Evolutionary conservation across 2,329 filamentous ascomycete species (phyloP).

Genomic region (Fusarium fracticaudum): DNA sequence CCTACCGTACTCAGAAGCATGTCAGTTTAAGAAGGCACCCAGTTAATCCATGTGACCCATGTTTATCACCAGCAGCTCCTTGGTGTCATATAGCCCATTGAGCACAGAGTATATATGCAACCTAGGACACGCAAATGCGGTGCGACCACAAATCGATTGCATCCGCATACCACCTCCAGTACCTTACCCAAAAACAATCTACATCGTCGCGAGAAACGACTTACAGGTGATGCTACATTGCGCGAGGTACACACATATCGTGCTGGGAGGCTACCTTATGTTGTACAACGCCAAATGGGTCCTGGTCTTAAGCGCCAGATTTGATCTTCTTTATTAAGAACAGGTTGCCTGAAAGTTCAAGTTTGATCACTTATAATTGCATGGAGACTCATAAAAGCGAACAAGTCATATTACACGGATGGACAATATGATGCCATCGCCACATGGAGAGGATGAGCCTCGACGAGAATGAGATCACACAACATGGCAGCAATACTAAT

Average conservation of each 20-base stretch:
- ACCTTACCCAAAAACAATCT: background rate
- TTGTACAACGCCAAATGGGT: background rate
- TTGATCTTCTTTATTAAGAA: background rate
- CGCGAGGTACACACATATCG: background rate
- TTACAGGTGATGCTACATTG: constrained; percentile 11
- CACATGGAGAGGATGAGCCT: background rate
- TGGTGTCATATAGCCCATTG: background rate
- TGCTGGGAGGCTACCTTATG: background rate
- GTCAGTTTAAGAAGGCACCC: no score
- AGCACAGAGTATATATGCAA: constrained; percentile 7
- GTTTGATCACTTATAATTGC: background rate
- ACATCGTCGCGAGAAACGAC: background rate
- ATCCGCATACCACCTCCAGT: background rate
- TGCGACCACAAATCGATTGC: constrained; percentile 13
- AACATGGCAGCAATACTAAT: background rate
- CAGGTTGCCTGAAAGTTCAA: background rate
- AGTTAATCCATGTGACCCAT: no score
- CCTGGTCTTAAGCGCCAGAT: background rate
- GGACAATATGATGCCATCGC: background rate
- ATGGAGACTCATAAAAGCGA: background rate
- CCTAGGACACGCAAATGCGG: constrained; percentile 3
- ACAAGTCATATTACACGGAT: background rate
- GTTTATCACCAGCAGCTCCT: background rate
- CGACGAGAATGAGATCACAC: background rate
- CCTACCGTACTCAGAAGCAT: no score